Base-by-base conservation (phyloP, 305 asterid species). In the Fraxinus velutina region DNA sequence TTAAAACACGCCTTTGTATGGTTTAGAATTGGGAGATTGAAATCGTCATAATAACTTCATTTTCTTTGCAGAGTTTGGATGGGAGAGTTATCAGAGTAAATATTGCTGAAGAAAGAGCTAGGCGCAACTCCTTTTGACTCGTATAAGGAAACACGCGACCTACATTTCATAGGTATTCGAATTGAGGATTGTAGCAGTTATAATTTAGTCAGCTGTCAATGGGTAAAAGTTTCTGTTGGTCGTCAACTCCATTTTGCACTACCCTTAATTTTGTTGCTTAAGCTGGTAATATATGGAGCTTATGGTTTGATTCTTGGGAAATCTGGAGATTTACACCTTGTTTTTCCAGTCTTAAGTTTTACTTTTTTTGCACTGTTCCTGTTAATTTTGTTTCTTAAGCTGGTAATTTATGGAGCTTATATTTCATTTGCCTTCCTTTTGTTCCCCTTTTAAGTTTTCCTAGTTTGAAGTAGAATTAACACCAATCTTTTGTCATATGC, bases 41-140 rank as follows among this genome's bases (percentile, higher is more conserved):
- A 64, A 32, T 36, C 2, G n/a, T 34, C 10, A 9, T 55, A 39
- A n/a, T 80, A 24, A 34, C 6, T 79, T 76, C 5, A 0, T n/a
- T 78, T 74, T 80, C 17, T 77, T 77, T 89, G 87, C 97, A 96
- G 98, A 85, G 72, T 81, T 42, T 96, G 90, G 98, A 91, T 6
- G 98, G 98, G 77, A 90, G 99, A 81, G 76, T 92, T 6, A 89
- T 96, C 73, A 89, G 91, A 78, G 98, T 93, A 62, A 94, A 88
- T 82, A 90, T 86, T 64, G 99, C 99, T 0, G 92, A 86, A 70
- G 95, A 88, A 85, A 87, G 90, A 79, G 95, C 95, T 15, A 84
- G 93, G 86, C 92, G 92, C 55, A 30, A 72, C 78, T 7, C 85
- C 36, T 89, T 81, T 79, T 91, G 86, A 86, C 81, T 73, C 42